These are phyloP conservation scores for Cladophialophora exuberans DNA, from an alignment of 2,329 filamentous ascomycete species.

Conservation along the genomic window DNA sequence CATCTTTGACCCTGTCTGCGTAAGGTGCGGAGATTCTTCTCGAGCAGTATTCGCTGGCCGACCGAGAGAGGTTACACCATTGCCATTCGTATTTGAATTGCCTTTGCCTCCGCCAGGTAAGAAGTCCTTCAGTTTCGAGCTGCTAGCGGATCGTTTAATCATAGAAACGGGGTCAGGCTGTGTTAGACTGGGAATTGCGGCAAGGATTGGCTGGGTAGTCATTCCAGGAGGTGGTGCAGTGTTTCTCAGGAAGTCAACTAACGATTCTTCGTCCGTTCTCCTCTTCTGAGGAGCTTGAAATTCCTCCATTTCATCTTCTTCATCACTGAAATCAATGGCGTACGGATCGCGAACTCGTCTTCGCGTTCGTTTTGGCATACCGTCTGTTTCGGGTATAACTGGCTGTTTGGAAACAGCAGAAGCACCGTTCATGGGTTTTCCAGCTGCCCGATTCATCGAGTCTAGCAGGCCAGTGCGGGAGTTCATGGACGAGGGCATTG, in stretches of 20 bases:
- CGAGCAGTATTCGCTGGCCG: slow-evolving; percentile 24
- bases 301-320: slow-evolving; percentile 63
- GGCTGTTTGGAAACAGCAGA: slow-evolving; percentile 24
- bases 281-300: slow-evolving; percentile 43
- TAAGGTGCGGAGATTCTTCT: slow-evolving; percentile 31
- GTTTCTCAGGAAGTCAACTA: slow-evolving; percentile 53
- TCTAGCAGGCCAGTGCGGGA: slow-evolving; percentile 73
- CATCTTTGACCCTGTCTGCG: slow-evolving; percentile 37
- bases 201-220: slow-evolving; percentile 36
- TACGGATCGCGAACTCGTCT: slow-evolving; percentile 85
- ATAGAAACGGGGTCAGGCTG: slow-evolving; percentile 12
- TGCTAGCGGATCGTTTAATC: slow-evolving; percentile 23
- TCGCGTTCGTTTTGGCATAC: slow-evolving; percentile 70
- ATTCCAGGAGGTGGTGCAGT: slow-evolving; percentile 45
- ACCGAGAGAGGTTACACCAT: slow-evolving; percentile 11
- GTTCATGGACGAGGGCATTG: slow-evolving; percentile 67
- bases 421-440: slow-evolving; percentile 21
- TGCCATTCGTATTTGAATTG: slow-evolving; percentile 3
- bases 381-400: slow-evolving; percentile 43
- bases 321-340: slow-evolving; percentile 77
- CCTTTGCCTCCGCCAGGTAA: slow-evolving; percentile 16
- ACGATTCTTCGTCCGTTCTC: slow-evolving; percentile 46
- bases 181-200: slow-evolving; percentile 14
- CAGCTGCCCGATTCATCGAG: slow-evolving; percentile 38
- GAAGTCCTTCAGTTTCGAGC: slow-evolving; percentile 29